A percentile compares a stretch with the other conserved stretches of the same genome.
Evolutionary conservation across 1,284 basidiomycete species (phyloP).

Genomic region (Cutaneotrichosporon sp.): DNA sequence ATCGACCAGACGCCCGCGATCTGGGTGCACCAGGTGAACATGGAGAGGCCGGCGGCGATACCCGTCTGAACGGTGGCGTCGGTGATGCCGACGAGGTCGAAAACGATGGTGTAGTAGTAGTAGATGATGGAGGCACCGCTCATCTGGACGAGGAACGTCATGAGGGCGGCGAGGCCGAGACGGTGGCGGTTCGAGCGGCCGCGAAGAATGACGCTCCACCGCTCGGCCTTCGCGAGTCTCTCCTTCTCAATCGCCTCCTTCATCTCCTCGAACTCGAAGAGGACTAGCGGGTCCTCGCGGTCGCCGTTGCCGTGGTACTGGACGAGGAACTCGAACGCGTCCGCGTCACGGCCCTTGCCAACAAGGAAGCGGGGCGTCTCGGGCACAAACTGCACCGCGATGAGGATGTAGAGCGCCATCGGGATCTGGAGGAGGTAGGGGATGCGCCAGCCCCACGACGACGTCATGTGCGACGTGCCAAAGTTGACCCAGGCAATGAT

Average conservation of each 20-base stretch:
- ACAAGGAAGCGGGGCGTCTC: slow-evolving; percentile 53
- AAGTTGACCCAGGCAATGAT: slow-evolving; percentile 32
- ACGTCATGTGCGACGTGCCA: slow-evolving; percentile 28
- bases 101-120: slow-evolving; percentile 53
- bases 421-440: slow-evolving; percentile 53
- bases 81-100: slow-evolving; percentile 52
- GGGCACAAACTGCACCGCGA: slow-evolving; percentile 54
- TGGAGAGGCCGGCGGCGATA: slow-evolving; percentile 51
- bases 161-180: slow-evolving; percentile 48
- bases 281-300: slow-evolving; percentile 64
- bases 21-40: slow-evolving; percentile 53
- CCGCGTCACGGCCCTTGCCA: slow-evolving; percentile 57
- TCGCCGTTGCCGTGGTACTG: slow-evolving; percentile 76
- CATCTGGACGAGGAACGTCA: slow-evolving; percentile 47
- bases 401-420: slow-evolving; percentile 48
- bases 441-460: slow-evolving; percentile 48
- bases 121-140: slow-evolving; percentile 51
- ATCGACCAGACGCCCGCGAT: slow-evolving; percentile 43
- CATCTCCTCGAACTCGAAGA: slow-evolving; percentile 78
- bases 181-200: slow-evolving; percentile 43
- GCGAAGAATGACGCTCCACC: slow-evolving; percentile 48
- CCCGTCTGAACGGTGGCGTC: slow-evolving; percentile 51
- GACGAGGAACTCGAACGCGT: slow-evolving; percentile 73
- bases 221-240: slow-evolving; percentile 51
- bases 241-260: slow-evolving; percentile 72